These are phyloP conservation scores for Arthrobotrys entomopaga DNA, from an alignment of 2,329 filamentous ascomycete species.

Conservation along the genomic window DNA sequence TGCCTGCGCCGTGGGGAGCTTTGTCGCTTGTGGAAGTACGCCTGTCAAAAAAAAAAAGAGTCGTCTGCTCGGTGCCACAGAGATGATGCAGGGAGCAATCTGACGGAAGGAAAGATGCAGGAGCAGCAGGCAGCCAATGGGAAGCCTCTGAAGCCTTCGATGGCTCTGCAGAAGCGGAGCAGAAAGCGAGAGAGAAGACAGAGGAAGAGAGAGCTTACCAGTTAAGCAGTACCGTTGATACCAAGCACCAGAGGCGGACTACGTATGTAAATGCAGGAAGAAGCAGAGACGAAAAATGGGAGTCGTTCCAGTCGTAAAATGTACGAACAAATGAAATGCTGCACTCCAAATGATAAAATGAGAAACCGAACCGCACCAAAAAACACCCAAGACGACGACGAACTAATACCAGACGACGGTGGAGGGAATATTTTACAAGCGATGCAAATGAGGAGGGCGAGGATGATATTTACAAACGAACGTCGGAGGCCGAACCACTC, in stretches of 20 bases:
- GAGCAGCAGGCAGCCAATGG: conserved; percentile 43
- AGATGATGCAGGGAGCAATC: conserved; percentile 46
- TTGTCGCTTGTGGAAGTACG: conserved; percentile 1
- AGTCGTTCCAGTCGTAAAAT: conserved; percentile 50
- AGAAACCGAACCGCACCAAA: conserved; percentile 39
- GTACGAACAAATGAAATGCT: conserved; percentile 43
- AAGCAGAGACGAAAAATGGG: conserved; percentile 35
- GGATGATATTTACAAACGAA: conserved; percentile 9
- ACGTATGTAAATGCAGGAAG: conserved; percentile 21
- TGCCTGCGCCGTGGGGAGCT: not conserved
- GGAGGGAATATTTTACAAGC: conserved; percentile 49
- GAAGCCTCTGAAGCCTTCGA: conserved; percentile 8
- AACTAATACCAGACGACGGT: conserved; percentile 24
- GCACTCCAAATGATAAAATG: conserved; percentile 31
- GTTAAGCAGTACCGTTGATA: conserved; percentile 39
- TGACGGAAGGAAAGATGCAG: conserved; percentile 13
- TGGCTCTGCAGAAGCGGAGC: not conserved
- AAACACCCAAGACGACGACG: conserved; percentile 42
- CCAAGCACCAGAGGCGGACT: conserved; percentile 13
- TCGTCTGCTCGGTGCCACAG: conserved; percentile 49
- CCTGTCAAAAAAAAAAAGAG: conserved; percentile 47
- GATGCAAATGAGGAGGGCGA: conserved; percentile 20
- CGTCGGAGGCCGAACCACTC: not conserved
- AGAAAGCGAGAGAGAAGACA: not conserved
- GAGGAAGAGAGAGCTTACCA: conserved; percentile 34